These are phyloP conservation scores for Oryza longistaminata DNA, from an alignment of 176 grass and related monocot species.

Conservation along the genomic window DNA sequence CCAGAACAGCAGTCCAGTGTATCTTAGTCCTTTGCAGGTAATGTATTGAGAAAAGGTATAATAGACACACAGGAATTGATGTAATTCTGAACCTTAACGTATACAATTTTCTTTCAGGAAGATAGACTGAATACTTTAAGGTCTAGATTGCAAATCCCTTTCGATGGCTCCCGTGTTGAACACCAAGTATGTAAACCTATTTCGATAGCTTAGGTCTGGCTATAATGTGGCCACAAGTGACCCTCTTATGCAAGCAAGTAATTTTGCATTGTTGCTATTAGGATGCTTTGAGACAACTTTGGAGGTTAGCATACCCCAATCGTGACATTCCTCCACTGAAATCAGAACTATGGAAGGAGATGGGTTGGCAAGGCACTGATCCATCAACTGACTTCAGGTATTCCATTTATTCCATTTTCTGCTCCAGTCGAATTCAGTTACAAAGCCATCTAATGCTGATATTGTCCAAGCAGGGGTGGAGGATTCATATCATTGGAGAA, in stretches of 20 bases:
- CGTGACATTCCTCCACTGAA: slow-evolving; percentile 71
- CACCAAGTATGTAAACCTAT: slow-evolving; percentile 67
- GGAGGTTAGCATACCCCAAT: slow-evolving; percentile 75
- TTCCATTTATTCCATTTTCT: not conserved
- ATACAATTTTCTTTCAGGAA: slow-evolving; percentile 58
- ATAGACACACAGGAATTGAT: not conserved
- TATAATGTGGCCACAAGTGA: not conserved
- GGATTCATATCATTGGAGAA: slow-evolving; percentile 88
- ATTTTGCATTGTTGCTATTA: slow-evolving; percentile 37
- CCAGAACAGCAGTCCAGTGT: slow-evolving; percentile 34
- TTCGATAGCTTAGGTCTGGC: not conserved
- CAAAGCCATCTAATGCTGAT: slow-evolving; percentile 23
- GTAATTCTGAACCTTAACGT: slow-evolving; percentile 31
- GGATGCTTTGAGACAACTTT: slow-evolving; percentile 88
- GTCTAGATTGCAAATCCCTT: slow-evolving; percentile 75
- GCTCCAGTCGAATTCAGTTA: slow-evolving; percentile 3
- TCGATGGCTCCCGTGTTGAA: slow-evolving; percentile 73
- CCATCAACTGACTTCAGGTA: slow-evolving; percentile 98
- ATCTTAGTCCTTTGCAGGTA: slow-evolving; percentile 87
- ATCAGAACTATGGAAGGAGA: slow-evolving; percentile 98
- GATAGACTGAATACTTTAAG: slow-evolving; percentile 72
- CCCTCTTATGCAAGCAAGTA: slow-evolving; percentile 22
- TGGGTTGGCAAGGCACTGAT: slow-evolving; percentile 98
- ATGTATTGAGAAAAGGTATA: not conserved
- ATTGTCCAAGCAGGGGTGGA: slow-evolving; percentile 61